Evolutionary conservation across 2,329 filamentous ascomycete species (phyloP), one percentile per base, ranked within the genome.

Genomic region (Colletotrichum higginsianum): DNA sequence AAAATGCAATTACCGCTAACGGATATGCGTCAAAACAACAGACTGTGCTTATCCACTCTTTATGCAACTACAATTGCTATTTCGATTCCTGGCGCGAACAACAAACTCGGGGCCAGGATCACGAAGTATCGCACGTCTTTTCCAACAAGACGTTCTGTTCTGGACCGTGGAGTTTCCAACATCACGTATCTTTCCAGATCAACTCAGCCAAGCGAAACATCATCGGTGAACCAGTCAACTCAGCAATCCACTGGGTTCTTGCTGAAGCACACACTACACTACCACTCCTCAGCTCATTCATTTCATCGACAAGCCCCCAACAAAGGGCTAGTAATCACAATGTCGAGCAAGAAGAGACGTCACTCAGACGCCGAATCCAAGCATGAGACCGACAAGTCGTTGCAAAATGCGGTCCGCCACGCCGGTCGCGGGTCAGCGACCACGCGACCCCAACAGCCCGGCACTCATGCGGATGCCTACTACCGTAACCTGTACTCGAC

Each of bases 401-500:
- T 44, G 9, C 18, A 30, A 35, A 18, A 57, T 4, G 16, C 13
- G 2, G 18, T 57, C 12, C 55, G 1, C 15, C 49, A 30, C 6
- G 44, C 47, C 9, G 38, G 52, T 30, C 57, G 44, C 21, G 16
- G 30, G 11, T 4, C 47, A 16, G 16, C 18, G 13, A 18, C 2
- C 11, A 12, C 16, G 1, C 49, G n/a, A 11, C 72, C 66, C 2
- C 53, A 6, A 13, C 26, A 64, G 30, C 71, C 73, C 4, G 68
- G 73, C 1, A 38, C 42, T 1, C 57, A 67, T 2, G 75, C 73
- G 13, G 75, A 76, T 23, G 38, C 47, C 2, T 73, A 75, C 50
- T 76, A 70, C 47, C 78, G 80, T 11, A 73, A 80, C 6, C 77
- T 88, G 0, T 88, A 87, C 74, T 66, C 75, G 0, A 78, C 76